Percentiles rank a stretch among this genome's conserved stretches.
Conservation (phyloP, 495 filamentous ascomycete species). For the Neurospora tetrasperma region DNA sequence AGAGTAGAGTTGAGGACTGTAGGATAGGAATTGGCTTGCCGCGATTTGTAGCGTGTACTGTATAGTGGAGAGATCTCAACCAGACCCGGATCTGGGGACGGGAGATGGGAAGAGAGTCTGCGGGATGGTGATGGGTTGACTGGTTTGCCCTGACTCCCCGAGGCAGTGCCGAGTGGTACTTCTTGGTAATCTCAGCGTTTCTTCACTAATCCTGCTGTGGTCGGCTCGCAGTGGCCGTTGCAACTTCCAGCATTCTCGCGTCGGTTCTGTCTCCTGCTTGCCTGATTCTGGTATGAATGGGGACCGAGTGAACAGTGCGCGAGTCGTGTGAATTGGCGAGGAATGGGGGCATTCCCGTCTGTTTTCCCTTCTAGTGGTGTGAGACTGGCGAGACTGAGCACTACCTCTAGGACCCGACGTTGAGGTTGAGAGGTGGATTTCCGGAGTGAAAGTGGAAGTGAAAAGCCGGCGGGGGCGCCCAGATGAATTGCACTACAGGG, state of each 20-base stretch:
- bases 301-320: neutral
- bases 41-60: neutral
- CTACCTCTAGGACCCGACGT: neutral
- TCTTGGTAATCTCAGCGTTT: neutral
- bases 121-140: neutral
- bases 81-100: neutral
- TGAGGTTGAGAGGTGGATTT: neutral
- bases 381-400: neutral
- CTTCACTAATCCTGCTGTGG: neutral
- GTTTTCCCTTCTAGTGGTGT: neutral
- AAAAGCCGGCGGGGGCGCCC: neutral
- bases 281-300: neutral
- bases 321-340: neutral
- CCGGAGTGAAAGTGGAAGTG: neutral
- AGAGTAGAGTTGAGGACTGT: neutral
- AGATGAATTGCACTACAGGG: neutral
- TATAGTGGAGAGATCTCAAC: neutral
- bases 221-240: neutral
- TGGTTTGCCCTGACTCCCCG: neutral
- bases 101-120: neutral
- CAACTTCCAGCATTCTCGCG: conserved; percentile 1
- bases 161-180: neutral
- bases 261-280: neutral
- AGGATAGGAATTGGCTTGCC: neutral
- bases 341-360: neutral